phyloP scores from a whole-genome alignment of 192 early-diverging fungal genomes.

The Chytriomyces sp. region DNA sequence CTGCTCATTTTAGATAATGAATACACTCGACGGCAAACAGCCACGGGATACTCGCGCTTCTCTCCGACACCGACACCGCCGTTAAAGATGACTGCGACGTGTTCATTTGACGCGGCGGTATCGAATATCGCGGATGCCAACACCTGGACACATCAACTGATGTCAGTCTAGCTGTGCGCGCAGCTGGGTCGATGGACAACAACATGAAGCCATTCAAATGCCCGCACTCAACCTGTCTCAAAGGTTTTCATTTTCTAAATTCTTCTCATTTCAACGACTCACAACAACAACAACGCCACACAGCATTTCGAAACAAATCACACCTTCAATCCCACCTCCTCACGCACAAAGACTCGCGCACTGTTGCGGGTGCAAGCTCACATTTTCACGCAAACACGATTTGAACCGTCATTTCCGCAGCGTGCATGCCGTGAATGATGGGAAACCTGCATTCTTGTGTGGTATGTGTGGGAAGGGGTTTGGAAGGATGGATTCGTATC shows the following conservation, averaged over 20 bases:
- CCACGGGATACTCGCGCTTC: too few relatives aligned
- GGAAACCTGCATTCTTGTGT: too few relatives aligned
- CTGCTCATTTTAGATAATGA: too few relatives aligned
- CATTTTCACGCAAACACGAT: slow-evolving; percentile 26
- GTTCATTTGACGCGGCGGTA: too few relatives aligned
- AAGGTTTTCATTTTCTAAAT: background rate
- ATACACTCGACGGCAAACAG: too few relatives aligned
- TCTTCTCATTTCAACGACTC: background rate
- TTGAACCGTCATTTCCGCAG: slow-evolving; percentile 12
- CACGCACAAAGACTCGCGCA: background rate
- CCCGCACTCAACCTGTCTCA: background rate
- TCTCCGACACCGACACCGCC: too few relatives aligned
- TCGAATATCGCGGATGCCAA: too few relatives aligned
- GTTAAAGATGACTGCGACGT: too few relatives aligned
- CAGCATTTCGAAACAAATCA: slow-evolving; percentile 19
- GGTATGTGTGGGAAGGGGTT: background rate
- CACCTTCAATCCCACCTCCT: slow-evolving; percentile 4
- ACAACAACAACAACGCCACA: background rate
- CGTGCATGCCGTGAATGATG: background rate
- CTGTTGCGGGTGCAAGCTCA: background rate
- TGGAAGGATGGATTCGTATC: background rate
- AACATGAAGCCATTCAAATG: too few relatives aligned
- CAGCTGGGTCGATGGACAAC: too few relatives aligned
- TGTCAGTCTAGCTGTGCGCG: too few relatives aligned
- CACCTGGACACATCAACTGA: too few relatives aligned